Evolutionary conservation across 805 yeast species (phyloP), one percentile per base, ranked within the genome.

Genomic region (Cyberlindnera maritima): DNA sequence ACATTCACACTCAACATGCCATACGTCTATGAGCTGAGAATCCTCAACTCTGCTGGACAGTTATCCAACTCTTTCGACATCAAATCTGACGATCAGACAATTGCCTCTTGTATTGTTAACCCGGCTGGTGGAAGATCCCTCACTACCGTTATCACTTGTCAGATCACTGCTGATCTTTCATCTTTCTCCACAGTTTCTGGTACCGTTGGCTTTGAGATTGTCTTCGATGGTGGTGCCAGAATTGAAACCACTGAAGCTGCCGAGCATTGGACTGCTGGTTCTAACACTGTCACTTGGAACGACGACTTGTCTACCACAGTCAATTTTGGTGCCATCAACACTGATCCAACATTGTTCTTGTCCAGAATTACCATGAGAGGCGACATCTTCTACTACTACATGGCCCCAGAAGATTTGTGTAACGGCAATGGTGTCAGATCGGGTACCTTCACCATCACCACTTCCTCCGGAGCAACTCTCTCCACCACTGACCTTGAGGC

Each of bases 231-330:
- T 28, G 57, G 57, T 46, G 50, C 39, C 5, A 44, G 53, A 41
- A 20, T 13, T 1, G 35, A 41, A 14, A 42, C 49, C 9, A 18
- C 32, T 4, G 37, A 29, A 13, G 40, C 49, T n/a, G 53, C 55
- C n/a, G 11, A 17, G 8, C 36, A 26, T 4, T 53, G 57, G 57
- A 17, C 12, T 15, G 17, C 39, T 2, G 57, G 57, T 9, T 3
- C 36, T 13, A 53, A 50, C 44, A 44, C 46, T 14, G 45, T 53
- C n/a, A 44, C 46, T 9, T 53, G 53, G 51, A 53, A 53, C 36
- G 46, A 36, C 17, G 32, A 47, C 17, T 39, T 50, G 13, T 20
- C 48, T 9, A 10, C 31, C 10, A 31, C 40, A 4, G 50, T 43
- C 12, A 17, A 14, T 2, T 45, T 47, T 31, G 12, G 18, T 17